Conservation (phyloP, 2,329 filamentous ascomycete genomes). For the Colletotrichum neosansevieriae region DNA sequence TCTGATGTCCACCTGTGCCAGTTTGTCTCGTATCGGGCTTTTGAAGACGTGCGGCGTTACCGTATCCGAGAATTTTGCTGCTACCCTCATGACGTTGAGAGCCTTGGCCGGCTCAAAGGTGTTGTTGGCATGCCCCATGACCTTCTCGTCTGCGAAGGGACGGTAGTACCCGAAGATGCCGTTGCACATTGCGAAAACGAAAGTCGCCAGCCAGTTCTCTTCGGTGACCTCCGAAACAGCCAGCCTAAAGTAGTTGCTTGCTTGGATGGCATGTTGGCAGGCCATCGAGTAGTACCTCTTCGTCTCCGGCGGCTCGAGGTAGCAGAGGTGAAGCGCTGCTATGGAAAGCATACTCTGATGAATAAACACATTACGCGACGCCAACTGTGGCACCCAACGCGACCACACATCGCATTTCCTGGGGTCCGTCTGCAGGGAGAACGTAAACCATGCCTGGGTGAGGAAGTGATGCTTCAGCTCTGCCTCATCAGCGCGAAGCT, state of each 20-base stretch:
- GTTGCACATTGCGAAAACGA: conserved; percentile 39
- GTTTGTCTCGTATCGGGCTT: conserved; percentile 35
- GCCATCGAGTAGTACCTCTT: conserved; percentile 41
- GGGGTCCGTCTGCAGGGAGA: conserved; percentile 35
- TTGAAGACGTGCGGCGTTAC: conserved; percentile 33
- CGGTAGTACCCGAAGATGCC: conserved; percentile 40
- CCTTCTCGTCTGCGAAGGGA: conserved; percentile 38
- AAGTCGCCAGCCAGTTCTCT: conserved; percentile 39
- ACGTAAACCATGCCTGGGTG: conserved; percentile 40
- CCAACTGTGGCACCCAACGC: conserved; percentile 38
- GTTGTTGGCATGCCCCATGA: conserved; percentile 27
- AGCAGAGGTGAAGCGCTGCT: conserved; percentile 39
- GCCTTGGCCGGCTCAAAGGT: conserved; percentile 33
- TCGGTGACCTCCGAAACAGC: conserved; percentile 37
- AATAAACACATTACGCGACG: conserved; percentile 37
- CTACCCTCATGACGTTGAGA: conserved; percentile 34
- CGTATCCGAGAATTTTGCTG: conserved; percentile 35
- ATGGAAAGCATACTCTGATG: conserved; percentile 40
- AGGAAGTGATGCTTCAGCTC: conserved; percentile 41
- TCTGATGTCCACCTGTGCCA: conserved; percentile 31
- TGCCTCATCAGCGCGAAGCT: conserved; percentile 38
- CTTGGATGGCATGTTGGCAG: conserved; percentile 38
- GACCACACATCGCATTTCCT: conserved; percentile 41
- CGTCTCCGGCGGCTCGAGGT: conserved; percentile 36
- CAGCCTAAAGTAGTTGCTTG: conserved; percentile 40